Base-by-base conservation (phyloP, 768 basidiomycete species). In the Rhizopogon roseolus region DNA sequence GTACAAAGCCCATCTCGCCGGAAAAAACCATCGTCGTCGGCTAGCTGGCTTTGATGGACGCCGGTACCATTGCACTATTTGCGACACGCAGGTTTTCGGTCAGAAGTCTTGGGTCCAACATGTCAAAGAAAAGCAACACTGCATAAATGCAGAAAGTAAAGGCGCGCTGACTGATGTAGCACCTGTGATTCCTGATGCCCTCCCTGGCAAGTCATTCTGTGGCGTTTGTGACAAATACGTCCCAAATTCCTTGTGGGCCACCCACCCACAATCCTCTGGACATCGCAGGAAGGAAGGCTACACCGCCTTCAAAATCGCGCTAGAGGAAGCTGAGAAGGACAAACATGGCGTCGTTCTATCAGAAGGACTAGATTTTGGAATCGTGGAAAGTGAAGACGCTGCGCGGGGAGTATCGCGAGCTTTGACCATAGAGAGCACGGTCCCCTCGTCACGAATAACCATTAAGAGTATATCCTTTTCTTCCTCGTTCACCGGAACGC, bases 271-370 rank as follows among this genome's bases (percentile, higher is more conserved):
- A 1, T 57, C 55, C 14, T 4, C 34, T 0, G 64, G 59, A 14
- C 81, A 82, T 56, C 54, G 55, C 22, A 67, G 64, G 29, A 72
- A 71, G 25, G 72, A 75, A 58, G 58, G 53, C 6, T 81, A 72
- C 53, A 57, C 72, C 0, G 61, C 67, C 5, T 78, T 77, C 55
- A 69, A 71, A 40, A 64, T 71, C 1, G 77, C 73, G 0, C 52
- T 82, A 13, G 78, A 81, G 10, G 79, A 80, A 40, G 77, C 81
- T 0, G 78, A 81, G 49, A 74, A 72, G 40, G 81, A 85, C 56
- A 81, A 81, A 50, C 69, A 83, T 43, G 81, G 79, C 1, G 64
- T 84, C 8, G 58, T 62, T 0, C 64, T 86, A 3, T 64, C 69
- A 5, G 76, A 75, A 1, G 64, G 68, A 6, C 62, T 80, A 11